Conservation (phyloP, 805 yeast genomes). For the Metschnikowia vanudenii region DNA sequence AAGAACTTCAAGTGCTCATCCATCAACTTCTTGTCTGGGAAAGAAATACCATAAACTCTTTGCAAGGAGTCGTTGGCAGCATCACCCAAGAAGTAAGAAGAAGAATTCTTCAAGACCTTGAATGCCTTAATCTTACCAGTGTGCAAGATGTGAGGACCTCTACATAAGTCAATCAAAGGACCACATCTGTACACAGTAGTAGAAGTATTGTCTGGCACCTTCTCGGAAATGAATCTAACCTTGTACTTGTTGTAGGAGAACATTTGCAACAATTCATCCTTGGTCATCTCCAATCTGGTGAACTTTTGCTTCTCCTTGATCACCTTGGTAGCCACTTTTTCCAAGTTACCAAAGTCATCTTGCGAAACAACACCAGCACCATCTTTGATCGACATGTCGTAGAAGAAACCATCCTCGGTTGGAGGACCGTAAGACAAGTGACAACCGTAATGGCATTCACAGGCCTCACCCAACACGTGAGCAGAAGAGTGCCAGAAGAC, state of each 20-base stretch:
- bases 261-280: constrained; percentile 90
- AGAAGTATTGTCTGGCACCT: constrained; percentile 93
- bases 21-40: constrained; percentile 97
- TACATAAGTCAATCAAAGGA: constrained; percentile 92
- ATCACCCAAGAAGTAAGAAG: constrained; percentile 95
- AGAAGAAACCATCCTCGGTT: constrained; percentile 95
- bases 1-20: constrained; percentile 91
- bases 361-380: constrained; percentile 72
- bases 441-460: constrained; percentile 95
- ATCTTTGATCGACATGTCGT: constrained; percentile 84
- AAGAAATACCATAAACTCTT: constrained; percentile 95
- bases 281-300: constrained; percentile 88
- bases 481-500: constrained; percentile 99
- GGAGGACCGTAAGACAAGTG: constrained; percentile 91
- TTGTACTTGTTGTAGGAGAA: constrained; percentile 94
- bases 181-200: constrained; percentile 98
- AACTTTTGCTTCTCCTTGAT: constrained; percentile 94
- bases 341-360: constrained; percentile 79
- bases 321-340: constrained; percentile 82
- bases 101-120: constrained; percentile 91
- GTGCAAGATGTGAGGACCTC: constrained; percentile 97
- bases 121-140: constrained; percentile 95
- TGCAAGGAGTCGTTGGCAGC: constrained; percentile 90
- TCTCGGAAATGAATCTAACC: constrained; percentile 78
- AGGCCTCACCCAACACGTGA: constrained; percentile 95